Evolutionary conservation across 2,329 filamentous ascomycete species (phyloP).

Genomic region (Penicillium sp.): DNA sequence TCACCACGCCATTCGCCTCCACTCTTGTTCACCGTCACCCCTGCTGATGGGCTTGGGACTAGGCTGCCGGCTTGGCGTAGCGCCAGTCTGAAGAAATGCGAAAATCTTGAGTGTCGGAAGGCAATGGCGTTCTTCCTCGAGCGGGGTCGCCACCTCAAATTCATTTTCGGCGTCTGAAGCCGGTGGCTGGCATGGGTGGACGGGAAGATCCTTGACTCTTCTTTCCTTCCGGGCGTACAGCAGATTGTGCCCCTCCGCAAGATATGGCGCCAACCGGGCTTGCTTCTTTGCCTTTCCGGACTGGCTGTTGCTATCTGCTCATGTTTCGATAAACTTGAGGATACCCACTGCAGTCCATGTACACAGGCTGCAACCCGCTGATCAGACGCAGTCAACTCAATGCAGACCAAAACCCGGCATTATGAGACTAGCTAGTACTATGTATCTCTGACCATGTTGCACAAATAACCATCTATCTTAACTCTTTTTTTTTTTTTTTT

Average conservation of each 20-base stretch:
- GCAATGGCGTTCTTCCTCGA: background rate
- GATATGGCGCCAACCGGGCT: too few relatives aligned
- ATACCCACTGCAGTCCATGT: background rate
- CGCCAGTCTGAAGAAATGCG: background rate
- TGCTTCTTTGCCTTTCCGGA: background rate
- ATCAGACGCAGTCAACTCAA: constrained; percentile 1
- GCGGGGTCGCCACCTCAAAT: constrained; percentile 1
- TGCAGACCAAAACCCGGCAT: background rate
- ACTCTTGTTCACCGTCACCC: background rate
- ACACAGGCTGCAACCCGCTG: constrained; percentile 2
- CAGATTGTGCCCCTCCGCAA: background rate
- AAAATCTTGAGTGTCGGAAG: background rate
- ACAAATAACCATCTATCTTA: background rate
- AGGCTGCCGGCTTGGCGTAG: background rate
- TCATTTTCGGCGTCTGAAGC: background rate
- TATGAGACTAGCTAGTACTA: background rate
- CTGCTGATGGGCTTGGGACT: background rate
- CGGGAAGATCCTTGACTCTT: background rate
- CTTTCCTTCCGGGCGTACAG: background rate
- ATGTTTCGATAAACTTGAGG: too few relatives aligned
- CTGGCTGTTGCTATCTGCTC: too few relatives aligned
- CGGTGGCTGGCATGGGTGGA: background rate
- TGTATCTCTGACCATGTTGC: constrained; percentile 2
- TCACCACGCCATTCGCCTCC: background rate
- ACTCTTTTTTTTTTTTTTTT: background rate